phyloP scores from a whole-genome alignment of 1,284 basidiomycete species.

The Fomitopsis schrenkii region DNA sequence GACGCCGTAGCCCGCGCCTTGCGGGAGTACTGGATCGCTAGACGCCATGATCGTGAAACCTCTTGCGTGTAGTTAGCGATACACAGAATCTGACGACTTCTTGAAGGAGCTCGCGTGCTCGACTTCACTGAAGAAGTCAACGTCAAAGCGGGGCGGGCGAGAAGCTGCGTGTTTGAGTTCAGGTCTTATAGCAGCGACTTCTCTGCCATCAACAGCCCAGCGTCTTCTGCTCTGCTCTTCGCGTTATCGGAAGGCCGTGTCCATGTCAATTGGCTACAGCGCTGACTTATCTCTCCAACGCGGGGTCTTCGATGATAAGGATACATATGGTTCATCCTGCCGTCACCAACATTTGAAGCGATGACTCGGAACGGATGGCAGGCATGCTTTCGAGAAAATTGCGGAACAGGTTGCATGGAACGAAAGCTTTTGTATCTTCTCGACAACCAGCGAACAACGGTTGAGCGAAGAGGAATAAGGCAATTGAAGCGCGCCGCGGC shows the following conservation, averaged over 20 bases:
- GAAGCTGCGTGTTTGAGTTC: background rate
- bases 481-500: too few species aligned
- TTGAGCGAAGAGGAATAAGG: too few species aligned
- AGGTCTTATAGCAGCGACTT: constrained; percentile 7
- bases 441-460: too few species aligned
- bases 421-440: too few species aligned
- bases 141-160: constrained; percentile 6
- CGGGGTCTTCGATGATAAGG: background rate
- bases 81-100: background rate
- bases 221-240: background rate
- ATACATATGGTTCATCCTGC: background rate
- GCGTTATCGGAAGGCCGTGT: background rate
- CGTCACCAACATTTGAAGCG: background rate
- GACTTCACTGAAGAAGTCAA: constrained; percentile 16
- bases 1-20: constrained; percentile 64
- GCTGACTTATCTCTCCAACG: background rate
- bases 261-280: background rate
- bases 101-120: background rate
- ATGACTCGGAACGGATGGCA: too few species aligned
- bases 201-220: background rate
- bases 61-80: background rate
- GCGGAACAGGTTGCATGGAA: too few species aligned
- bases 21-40: constrained; percentile 24
- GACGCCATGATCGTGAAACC: constrained; percentile 15
- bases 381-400: too few species aligned